These are phyloP conservation scores for Penicillium cataractarum DNA, from an alignment of 495 filamentous ascomycete species.

Conservation along the genomic window DNA sequence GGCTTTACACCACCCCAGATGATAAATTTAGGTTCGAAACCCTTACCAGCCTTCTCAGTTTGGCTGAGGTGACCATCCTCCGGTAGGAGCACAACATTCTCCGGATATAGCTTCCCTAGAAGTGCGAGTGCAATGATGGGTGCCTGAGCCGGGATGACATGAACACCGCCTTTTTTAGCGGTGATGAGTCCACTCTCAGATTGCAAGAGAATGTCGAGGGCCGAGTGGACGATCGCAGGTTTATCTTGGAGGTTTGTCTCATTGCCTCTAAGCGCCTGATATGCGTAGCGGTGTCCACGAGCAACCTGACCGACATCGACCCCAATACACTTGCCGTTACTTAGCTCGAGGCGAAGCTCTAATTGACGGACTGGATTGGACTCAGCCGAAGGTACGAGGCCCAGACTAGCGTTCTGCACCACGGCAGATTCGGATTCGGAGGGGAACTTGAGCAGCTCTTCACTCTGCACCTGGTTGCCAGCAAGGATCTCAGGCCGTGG, in stretches of 20 bases:
- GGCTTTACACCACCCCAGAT: constrained; percentile 2
- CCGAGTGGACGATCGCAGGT: neutral
- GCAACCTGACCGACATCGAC: constrained; percentile 40
- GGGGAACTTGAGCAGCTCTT: no score
- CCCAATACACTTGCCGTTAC: constrained; percentile 13
- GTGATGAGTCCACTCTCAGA: neutral
- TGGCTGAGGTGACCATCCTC: neutral
- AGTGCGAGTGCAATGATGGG: neutral
- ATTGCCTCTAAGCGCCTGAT: constrained; percentile 12
- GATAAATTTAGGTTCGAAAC: constrained; percentile 1
- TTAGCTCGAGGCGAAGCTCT: constrained; percentile 23
- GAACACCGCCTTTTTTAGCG: neutral
- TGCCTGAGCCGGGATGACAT: neutral
- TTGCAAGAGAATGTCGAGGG: neutral
- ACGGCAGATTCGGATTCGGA: neutral
- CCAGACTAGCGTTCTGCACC: neutral
- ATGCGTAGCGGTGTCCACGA: constrained; percentile 37
- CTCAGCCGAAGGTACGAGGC: neutral
- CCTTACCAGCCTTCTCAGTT: neutral
- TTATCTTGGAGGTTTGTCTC: neutral
- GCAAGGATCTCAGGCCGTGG: no score
- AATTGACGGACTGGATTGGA: constrained; percentile 4
- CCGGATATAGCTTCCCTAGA: neutral
- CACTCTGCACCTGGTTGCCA: no score
- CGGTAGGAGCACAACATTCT: neutral